Conservation (phyloP, 768 basidiomycete genomes). For the Dacryopinax primogenitus region DNA sequence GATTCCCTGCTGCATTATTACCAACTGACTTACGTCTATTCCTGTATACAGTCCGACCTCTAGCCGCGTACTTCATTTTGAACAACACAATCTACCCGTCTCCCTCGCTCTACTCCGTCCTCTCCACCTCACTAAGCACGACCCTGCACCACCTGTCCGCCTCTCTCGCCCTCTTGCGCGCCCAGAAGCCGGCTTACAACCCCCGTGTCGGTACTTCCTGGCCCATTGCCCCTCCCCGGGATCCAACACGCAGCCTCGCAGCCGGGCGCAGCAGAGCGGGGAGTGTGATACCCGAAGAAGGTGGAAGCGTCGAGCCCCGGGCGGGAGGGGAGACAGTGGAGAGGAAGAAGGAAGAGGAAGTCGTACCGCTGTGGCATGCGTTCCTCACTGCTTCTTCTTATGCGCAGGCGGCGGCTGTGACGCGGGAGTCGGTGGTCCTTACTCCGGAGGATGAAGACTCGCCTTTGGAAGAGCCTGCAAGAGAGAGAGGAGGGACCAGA, state of each 20-base stretch:
- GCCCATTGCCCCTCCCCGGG: constrained; percentile 38
- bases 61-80: constrained; percentile 78
- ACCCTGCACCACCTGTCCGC: constrained; percentile 39
- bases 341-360: background rate
- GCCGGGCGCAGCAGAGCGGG: background rate
- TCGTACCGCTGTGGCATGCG: background rate
- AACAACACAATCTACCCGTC: constrained; percentile 82
- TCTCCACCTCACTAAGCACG: constrained; percentile 44
- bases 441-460: background rate
- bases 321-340: background rate
- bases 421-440: background rate
- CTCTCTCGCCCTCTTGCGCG: constrained; percentile 60
- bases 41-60: constrained; percentile 44
- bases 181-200: constrained; percentile 66
- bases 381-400: background rate
- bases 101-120: constrained; percentile 68
- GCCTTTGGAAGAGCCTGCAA: background rate
- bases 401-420: background rate
- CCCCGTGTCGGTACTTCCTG: constrained; percentile 74
- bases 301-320: background rate
- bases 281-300: background rate
- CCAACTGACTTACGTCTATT: constrained; percentile 10
- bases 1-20: background rate
- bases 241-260: background rate
- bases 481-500: background rate